Evolutionary conservation across 495 filamentous ascomycete species (phyloP), one percentile per base, ranked within the genome.

Genomic region (Rusavskia elegans): DNA sequence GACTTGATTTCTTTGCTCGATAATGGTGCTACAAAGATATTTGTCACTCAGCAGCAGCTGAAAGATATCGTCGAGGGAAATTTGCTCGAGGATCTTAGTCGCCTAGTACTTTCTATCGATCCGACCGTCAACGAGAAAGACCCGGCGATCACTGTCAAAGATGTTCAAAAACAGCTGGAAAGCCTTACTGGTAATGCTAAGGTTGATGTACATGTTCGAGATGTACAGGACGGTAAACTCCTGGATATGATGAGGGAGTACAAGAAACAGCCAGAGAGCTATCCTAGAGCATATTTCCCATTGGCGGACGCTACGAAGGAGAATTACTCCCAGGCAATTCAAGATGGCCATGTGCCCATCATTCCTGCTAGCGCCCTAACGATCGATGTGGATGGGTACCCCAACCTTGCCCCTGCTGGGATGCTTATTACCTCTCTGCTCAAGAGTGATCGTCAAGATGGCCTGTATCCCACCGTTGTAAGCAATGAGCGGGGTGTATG

Each of bases 401-500:
- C 67, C 2, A 69, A 72, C 35, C 73, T 80, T 61, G 69, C 96
- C 29, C 71, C 76, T 9, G 79, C 87, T 7, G 76, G 82, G 20
- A 77, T 73, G 48, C 65, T 95, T 27, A 69, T 97, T 32, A 79
- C 84, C 30, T 69, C 77, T 0, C 71, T 75, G 14, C 82, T 84
- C 59, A 78, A 74, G 19, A 85, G 83, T n/a, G 90, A 97, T 62
- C 74, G 88, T 35, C 59, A 74, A n/a, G 94, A 95, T 63, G 82
- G 85, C 6, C 68, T 98, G 9, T 77, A 90, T 54, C 83, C 89
- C 2, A 97, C 92, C 0, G 71, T 93, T 6, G 92, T 98, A 2
- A 83, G 81, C 16, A 87, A 97, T 65, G 89, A 95, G 67, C 70
- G 82, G n/a, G 92, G 89, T 0, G 66, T 81, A 2, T 87, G 84